Evolutionary conservation across 2,329 filamentous ascomycete genomes (phyloP), one percentile per base, ranked within the genome.

Genomic region (Sarocladium strictum): DNA sequence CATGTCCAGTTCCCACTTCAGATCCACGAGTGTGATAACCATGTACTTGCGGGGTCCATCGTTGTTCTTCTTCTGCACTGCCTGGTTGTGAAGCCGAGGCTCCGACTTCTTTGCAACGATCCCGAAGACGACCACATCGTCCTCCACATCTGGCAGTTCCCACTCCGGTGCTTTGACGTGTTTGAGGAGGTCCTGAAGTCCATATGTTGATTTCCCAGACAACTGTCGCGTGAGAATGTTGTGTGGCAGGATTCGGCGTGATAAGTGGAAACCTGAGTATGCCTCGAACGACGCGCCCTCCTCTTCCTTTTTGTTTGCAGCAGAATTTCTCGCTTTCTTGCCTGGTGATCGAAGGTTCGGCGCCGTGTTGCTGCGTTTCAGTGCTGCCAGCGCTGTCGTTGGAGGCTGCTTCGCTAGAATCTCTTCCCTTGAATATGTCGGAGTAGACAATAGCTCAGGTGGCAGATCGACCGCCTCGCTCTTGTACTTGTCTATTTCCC

Each of bases 101-200:
- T 87, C 84, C 0, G 94, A 96, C 68, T 97, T 97, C 41, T 85
- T 88, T 6, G 90, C 90, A 21, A 99, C 81, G 56, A 97, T 86
- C 9, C 84, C 94, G 63, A 97, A 86, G 2, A 97, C 81, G 7
- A 99, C 90, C 63, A 92, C 88, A 67, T 99, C 93, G 53, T 88
- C 84, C 63, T 97, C 90, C 53, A 91, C 77, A 56, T 87, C 84
- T 0, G 95, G 92, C 0, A 93, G 79, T 33, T 88, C 81, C 66
- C 89, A 99, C 29, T 88, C 80, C 0, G 94, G 94, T 1, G 85
- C 83, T 69, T 92, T 96, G 59, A 99, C 85, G 12, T 81, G 80
- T 62, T 85, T 86, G 11, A 97, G 75, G 3, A 99, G 76, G 59
- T 95, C 88, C 5, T 93, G 89, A 58, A 99, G 79, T 1, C 80